phyloP scores from a whole-genome alignment of 345 rosid genomes.

The Kernera saxatilis region DNA sequence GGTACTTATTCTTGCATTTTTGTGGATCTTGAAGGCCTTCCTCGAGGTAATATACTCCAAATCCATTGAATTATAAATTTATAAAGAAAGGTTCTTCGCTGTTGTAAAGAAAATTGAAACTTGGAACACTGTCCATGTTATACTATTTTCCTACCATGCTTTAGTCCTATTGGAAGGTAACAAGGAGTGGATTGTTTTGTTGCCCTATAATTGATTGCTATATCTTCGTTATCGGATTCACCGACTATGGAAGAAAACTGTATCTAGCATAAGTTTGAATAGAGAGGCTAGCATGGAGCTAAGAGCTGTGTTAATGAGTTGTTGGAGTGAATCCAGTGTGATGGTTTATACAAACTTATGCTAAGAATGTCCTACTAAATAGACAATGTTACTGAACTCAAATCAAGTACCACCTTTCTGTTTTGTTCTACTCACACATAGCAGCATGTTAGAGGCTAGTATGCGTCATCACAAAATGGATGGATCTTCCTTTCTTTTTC shows the following conservation, averaged over 20 bases:
- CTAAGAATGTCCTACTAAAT: background rate
- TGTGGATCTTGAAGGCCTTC: slow-evolving; percentile 90
- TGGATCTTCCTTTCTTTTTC: background rate
- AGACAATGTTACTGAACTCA: background rate
- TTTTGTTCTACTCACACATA: background rate
- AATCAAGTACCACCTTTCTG: background rate
- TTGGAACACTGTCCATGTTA: background rate
- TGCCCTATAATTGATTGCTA: background rate
- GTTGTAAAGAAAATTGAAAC: background rate
- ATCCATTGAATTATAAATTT: background rate
- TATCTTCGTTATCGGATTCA: background rate
- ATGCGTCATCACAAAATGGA: background rate
- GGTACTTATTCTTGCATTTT: slow-evolving; percentile 65
- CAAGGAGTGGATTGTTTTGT: background rate
- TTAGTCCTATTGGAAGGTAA: background rate
- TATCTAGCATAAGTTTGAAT: background rate
- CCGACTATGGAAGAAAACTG: background rate
- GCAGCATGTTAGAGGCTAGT: background rate
- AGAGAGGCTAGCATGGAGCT: background rate
- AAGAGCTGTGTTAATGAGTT: background rate
- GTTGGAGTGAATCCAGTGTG: background rate
- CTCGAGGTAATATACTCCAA: slow-evolving; percentile 56
- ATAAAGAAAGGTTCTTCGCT: background rate
- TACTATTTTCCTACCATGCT: background rate
- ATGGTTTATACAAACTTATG: background rate